Evolutionary conservation across 352 stramenopile genomes (phyloP).

Genomic region (Phytophthora sp.): DNA sequence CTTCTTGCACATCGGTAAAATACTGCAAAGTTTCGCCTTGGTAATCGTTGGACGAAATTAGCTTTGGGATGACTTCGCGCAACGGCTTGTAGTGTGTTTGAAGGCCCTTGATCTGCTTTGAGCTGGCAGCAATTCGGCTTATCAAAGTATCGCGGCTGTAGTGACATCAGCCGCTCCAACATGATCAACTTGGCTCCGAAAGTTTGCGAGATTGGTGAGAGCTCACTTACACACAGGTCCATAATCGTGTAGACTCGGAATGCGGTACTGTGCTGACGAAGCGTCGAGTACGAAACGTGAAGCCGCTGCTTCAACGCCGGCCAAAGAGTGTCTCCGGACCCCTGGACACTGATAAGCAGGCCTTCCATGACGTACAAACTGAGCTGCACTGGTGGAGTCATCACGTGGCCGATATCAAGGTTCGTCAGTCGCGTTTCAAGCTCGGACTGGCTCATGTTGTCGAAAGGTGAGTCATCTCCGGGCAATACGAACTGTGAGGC

Average conservation of each 20-base stretch:
- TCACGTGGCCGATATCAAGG: slow-evolving; percentile 54
- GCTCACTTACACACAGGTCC: slow-evolving; percentile 75
- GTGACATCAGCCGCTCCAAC: slow-evolving; percentile 57
- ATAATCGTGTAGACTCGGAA: slow-evolving; percentile 83
- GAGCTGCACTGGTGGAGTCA: slow-evolving; percentile 74
- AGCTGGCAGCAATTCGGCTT: slow-evolving; percentile 49
- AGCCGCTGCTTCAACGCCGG: slow-evolving; percentile 57
- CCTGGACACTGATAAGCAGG: slow-evolving; percentile 72
- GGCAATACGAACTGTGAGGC: slow-evolving; percentile 54
- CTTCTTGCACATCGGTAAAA: slow-evolving; percentile 82
- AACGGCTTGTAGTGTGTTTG: slow-evolving; percentile 71
- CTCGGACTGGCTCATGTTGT: slow-evolving; percentile 63
- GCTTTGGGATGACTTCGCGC: slow-evolving; percentile 61
- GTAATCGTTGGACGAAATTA: slow-evolving; percentile 71
- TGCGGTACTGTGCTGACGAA: slow-evolving; percentile 70
- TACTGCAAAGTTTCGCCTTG: slow-evolving; percentile 71
- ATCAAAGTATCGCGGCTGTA: slow-evolving; percentile 63
- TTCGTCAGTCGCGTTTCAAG: slow-evolving; percentile 56
- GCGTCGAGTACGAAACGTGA: slow-evolving; percentile 78
- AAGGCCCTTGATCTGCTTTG: slow-evolving; percentile 73
- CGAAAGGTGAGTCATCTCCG: slow-evolving; percentile 52
- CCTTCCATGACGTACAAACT: slow-evolving; percentile 73
- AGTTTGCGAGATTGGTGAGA: slow-evolving; percentile 71
- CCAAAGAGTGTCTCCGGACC: slow-evolving; percentile 44
- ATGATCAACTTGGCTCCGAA: slow-evolving; percentile 71